Conservation (phyloP, 108 stramenopile species). For the Nannochloropsis salina region DNA sequence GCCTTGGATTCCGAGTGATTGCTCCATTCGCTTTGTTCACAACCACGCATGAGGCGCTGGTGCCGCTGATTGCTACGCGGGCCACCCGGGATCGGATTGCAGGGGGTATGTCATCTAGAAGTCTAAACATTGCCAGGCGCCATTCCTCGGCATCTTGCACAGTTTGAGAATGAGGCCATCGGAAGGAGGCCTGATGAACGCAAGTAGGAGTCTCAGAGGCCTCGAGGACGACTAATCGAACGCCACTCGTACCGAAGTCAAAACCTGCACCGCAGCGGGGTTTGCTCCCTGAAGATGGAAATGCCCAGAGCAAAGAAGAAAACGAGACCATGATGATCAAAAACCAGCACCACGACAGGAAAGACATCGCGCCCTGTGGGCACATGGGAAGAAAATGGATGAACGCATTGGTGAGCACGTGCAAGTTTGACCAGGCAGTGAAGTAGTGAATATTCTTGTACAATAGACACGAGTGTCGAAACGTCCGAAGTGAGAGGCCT, state of each 20-base stretch:
- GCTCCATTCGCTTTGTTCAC: constrained; percentile 11
- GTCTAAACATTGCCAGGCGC: constrained; percentile 37
- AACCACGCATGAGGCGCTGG: constrained; percentile 47
- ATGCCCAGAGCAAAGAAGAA: constrained; percentile 7
- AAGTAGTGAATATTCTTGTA: no score
- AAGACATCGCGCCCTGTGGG: no score
- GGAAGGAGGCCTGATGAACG: constrained; percentile 32
- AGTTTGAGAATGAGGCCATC: constrained; percentile 28
- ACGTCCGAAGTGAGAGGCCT: no score
- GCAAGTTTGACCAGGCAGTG: no score
- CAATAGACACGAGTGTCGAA: no score
- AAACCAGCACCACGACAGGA: neutral
- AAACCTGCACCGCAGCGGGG: constrained; percentile 35
- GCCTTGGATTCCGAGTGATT: constrained; percentile 40
- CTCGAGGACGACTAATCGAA: neutral
- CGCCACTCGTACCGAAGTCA: constrained; percentile 49
- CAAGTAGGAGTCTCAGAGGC: constrained; percentile 26
- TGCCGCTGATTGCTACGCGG: constrained; percentile 46
- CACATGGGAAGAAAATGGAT: no score
- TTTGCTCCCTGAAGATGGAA: neutral
- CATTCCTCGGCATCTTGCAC: constrained; percentile 45
- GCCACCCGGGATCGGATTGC: constrained; percentile 32
- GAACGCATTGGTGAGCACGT: no score
- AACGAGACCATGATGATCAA: neutral
- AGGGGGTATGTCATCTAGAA: constrained; percentile 34